These are phyloP conservation scores for Aquilaria sinensis DNA, from an alignment of 345 rosid species.

Conservation along the genomic window DNA sequence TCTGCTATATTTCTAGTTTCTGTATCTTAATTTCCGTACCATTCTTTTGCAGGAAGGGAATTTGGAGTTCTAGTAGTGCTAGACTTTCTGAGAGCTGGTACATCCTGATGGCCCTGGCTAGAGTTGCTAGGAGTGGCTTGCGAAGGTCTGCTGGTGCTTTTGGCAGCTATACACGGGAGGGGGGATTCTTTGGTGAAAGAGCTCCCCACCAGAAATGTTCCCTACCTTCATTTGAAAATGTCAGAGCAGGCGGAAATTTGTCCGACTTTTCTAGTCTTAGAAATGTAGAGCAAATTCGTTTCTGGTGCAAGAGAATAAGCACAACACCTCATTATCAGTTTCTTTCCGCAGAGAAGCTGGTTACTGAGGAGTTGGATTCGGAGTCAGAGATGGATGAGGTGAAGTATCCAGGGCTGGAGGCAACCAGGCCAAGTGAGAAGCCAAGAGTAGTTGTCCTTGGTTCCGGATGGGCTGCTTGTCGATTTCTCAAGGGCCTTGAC, in stretches of 20 bases:
- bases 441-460: conserved; percentile 75
- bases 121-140: conserved; percentile 38
- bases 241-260: conserved; percentile 8
- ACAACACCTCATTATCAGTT: conserved; percentile 29
- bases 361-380: conserved; percentile 20
- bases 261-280: conserved; percentile 18
- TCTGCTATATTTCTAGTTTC: neutral
- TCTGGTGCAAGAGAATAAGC: conserved; percentile 49
- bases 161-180: conserved; percentile 19
- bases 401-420: conserved; percentile 44
- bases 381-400: conserved; percentile 36
- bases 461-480: conserved; percentile 79
- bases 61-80: conserved; percentile 3
- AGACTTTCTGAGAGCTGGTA: conserved; percentile 14
- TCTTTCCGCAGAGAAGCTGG: conserved; percentile 26
- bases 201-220: conserved; percentile 1
- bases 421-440: conserved; percentile 60
- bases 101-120: conserved; percentile 49
- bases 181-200: conserved; percentile 13
- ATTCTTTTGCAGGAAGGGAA: conserved; percentile 13
- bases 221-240: conserved; percentile 20
- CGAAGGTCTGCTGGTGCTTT: conserved; percentile 38
- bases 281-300: conserved; percentile 15
- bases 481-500: conserved; percentile 64
- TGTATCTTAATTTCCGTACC: conserved; percentile 11